Evolutionary conservation across 768 basidiomycete species (phyloP), one percentile per base, ranked within the genome.

Genomic region (Lactarius indigo): DNA sequence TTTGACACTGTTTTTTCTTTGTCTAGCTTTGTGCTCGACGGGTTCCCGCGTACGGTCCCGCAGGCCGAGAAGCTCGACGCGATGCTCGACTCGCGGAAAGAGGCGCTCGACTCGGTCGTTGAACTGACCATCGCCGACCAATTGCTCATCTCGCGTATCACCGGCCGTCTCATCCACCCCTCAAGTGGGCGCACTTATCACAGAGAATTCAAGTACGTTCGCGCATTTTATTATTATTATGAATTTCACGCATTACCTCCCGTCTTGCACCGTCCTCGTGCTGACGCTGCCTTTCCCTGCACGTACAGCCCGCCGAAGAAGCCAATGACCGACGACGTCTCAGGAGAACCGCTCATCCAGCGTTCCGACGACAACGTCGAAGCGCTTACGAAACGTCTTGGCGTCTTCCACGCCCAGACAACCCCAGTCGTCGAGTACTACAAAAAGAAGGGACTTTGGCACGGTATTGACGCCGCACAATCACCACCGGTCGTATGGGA

Each of bases 361-460:
- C 91, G 97, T 69, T 94, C 95, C 10, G 97, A 99, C 77, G 97
- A 99, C 80, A 99, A 98, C 71, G 92, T 94, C 68, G 94, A 97
- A 77, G 93, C 96, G 15, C 84, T 99, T 61, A 85, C 87, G 72
- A 97, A 95, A 79, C 91, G 97, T 50, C 83, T 99, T 64, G 72
- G 77, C 3, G 86, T 92, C n/a, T 98, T 89, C 83, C 97, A 99
- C 81, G 77, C 83, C 39, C 95, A 97, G 79, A 99, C 97, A 17
- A 92, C 91, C 2, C 96, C 97, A 33, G 97, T 99, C 35, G 90
- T 94, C 18, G 94, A 93, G 55, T 98, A 97, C 82, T 99, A 99
- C 86, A 94, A 90, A 80, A 82, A 82, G 67, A 91, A 94, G 75
- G 89, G 91, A 42, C 83, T 98, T 58, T 98, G 95, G 96, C 81